Evolutionary conservation across 768 basidiomycete genomes (phyloP), one percentile per base, ranked within the genome.

Genomic region (Pholiota microspora): DNA sequence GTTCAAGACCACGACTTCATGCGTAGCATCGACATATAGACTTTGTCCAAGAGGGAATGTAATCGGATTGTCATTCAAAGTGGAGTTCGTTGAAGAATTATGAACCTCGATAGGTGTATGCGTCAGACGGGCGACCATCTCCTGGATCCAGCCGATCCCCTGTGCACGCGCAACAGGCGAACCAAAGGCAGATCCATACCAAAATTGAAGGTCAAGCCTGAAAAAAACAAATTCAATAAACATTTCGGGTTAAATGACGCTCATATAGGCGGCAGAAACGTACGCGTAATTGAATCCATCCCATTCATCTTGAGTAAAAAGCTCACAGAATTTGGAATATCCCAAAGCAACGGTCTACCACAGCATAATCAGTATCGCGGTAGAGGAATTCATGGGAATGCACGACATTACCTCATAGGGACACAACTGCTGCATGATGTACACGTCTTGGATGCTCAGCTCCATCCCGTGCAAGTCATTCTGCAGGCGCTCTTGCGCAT

Each of bases 301-400:
- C 94, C 94, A 98, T 69, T 97, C 94, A 40, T 91, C 85, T 62
- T 88, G 80, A 0, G 92, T 93, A 70, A 98, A 98, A 2, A 97
- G 74, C 52, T 86, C 84, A 59, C 94, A 98, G 72, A 95, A 98
- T 59, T 85, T 87, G 13, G 92, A 94, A 65, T 92, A 95, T 7
- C 92, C 94, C 9, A 96, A 77, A 0, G 92, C 89, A 42, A 96
- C 95, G 15, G 95, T 94, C 89, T 62, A 32, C 1, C 31, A 10
- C 18, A 15, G 32, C 13, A 6, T 12, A 28, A 24, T 45, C 16
- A 48, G 9, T 6, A 7, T 15, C 8, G 9, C 6, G 35, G 10
- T 16, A 10, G 27, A 10, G 10, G 1, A 16, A 45, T 29, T 7
- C 5, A 36, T 10, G 27, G 2, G 7, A 27, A 27, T 49, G 9